These are phyloP conservation scores for Phyllosticta citrichinensis DNA, from an alignment of 2,329 filamentous ascomycete species.

Conservation along the genomic window DNA sequence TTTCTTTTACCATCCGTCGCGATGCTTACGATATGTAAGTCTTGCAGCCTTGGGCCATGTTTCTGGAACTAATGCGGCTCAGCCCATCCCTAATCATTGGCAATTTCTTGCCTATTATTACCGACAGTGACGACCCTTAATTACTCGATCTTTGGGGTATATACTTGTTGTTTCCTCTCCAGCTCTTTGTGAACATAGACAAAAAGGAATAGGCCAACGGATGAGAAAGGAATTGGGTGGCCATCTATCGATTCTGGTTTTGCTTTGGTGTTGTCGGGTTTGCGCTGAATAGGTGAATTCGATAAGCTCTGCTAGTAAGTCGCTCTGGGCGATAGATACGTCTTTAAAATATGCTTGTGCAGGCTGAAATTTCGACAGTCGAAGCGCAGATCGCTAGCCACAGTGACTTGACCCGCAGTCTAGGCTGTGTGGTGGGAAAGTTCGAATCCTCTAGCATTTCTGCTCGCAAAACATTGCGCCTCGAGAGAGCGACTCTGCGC, in stretches of 20 bases:
- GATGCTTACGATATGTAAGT: conserved; percentile 94
- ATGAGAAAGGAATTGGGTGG: neutral
- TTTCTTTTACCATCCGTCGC: conserved; percentile 91
- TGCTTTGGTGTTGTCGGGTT: neutral
- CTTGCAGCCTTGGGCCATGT: neutral
- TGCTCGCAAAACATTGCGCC: too few relatives aligned
- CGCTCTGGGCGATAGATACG: neutral
- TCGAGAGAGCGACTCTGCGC: too few relatives aligned
- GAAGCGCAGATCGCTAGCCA: too few relatives aligned
- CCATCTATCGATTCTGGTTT: neutral
- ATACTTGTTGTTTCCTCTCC: neutral
- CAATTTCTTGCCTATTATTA: conserved; percentile 84
- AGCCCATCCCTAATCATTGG: conserved; percentile 87
- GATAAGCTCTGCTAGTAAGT: neutral
- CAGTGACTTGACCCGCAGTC: too few relatives aligned
- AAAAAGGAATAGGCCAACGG: neutral
- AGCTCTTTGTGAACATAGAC: neutral
- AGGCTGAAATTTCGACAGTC: neutral
- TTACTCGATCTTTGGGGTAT: neutral
- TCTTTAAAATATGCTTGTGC: neutral
- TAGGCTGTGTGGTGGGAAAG: too few relatives aligned
- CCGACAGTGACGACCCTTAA: neutral
- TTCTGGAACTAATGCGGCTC: conserved; percentile 22
- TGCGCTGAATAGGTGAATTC: neutral
- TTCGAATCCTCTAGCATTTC: too few relatives aligned